Conservation (phyloP, 148 eudicot species). For the Pouteria glomerata region DNA sequence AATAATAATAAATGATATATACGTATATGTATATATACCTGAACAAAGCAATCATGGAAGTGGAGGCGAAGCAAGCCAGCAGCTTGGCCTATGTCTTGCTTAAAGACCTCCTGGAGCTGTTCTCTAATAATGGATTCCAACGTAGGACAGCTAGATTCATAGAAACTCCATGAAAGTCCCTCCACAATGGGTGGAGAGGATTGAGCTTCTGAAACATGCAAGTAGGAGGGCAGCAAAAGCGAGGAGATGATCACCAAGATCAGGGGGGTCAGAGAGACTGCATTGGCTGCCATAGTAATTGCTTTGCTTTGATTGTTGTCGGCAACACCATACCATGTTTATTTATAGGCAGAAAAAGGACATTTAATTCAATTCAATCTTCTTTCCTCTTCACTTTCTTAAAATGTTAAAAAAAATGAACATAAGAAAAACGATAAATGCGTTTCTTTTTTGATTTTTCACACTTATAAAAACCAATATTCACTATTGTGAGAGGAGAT, state of each 20-base stretch:
- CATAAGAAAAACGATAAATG: too few relatives aligned
- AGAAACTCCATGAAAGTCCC: slow-evolving; percentile 20
- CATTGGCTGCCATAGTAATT: background rate
- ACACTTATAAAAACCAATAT: too few relatives aligned
- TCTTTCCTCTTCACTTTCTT: too few relatives aligned
- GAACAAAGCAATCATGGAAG: slow-evolving; percentile 34
- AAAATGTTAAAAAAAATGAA: too few relatives aligned
- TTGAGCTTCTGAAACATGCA: background rate
- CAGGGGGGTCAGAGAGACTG: background rate
- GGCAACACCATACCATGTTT: background rate
- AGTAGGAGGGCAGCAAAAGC: background rate
- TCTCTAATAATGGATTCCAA: slow-evolving; percentile 18
- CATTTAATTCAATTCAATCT: too few relatives aligned
- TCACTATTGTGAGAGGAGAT: too few relatives aligned
- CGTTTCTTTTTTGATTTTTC: too few relatives aligned
- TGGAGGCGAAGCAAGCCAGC: slow-evolving; percentile 24
- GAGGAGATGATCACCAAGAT: background rate
- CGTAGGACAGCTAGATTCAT: slow-evolving; percentile 16
- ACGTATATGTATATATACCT: slow-evolving; percentile 10
- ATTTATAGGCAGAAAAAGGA: too few relatives aligned
- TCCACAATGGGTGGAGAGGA: slow-evolving; percentile 5
- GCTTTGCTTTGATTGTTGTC: background rate
- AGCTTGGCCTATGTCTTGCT: slow-evolving; percentile 19
- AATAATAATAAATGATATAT: too few relatives aligned
- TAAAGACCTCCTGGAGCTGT: slow-evolving; percentile 20